Percentiles rank a stretch among this genome's conserved stretches.
Conservation (phyloP, 257 asterid genomes). For the Leptodermis oblonga region DNA sequence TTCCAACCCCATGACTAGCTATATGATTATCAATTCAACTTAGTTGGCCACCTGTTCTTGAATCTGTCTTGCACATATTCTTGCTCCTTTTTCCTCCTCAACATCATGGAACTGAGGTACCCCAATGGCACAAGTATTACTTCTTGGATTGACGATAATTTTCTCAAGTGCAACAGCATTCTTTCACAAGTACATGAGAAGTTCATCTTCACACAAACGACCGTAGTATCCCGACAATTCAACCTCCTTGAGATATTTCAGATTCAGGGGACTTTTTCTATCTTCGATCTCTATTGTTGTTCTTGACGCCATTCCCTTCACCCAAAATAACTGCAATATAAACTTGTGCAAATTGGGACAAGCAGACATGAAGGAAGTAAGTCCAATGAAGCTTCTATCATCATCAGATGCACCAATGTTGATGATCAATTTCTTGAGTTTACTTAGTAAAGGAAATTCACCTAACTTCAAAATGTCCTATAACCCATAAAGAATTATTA, state of each 20-base stretch:
- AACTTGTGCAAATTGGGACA: constrained; percentile 5
- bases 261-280: background rate
- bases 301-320: background rate
- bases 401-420: background rate
- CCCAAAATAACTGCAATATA: background rate
- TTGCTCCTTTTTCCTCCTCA: background rate
- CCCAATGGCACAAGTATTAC: too few species aligned
- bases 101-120: background rate
- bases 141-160: background rate
- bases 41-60: too few species aligned
- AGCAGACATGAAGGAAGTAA: background rate
- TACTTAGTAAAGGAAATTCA: background rate
- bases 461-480: background rate
- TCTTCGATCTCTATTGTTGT: background rate
- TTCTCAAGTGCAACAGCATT: background rate
- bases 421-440: background rate
- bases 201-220: background rate
- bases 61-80: too few species aligned
- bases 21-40: too few species aligned
- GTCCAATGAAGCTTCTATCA: background rate
- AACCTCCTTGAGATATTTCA: background rate
- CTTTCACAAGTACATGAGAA: background rate
- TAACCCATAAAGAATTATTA: too few species aligned
- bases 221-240: background rate
- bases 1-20: too few species aligned